Percentiles rank a stretch among this genome's conserved stretches.
phyloP scores from a whole-genome alignment of 2,329 filamentous ascomycete genomes.

The Diaporthe citri region DNA sequence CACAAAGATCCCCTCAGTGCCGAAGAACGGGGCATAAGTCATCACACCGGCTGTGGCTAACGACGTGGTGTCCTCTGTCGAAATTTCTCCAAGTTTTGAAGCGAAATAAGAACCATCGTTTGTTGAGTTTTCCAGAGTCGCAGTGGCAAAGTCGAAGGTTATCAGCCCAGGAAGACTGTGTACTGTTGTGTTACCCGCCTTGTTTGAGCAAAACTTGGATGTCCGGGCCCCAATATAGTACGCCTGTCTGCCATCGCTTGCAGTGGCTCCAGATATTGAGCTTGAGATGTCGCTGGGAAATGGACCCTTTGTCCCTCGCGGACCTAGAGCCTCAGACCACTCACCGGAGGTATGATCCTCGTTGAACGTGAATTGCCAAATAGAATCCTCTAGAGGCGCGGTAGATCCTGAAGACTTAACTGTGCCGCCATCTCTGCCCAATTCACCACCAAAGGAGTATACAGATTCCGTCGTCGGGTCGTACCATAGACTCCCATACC shows the following conservation, averaged over 20 bases:
- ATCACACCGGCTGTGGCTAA: neutral
- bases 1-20: neutral
- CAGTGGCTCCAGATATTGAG: neutral
- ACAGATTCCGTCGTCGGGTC: neutral
- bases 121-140: neutral
- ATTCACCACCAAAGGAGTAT: neutral
- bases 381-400: neutral
- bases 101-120: neutral
- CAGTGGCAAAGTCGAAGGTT: neutral
- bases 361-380: neutral
- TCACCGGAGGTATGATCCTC: neutral
- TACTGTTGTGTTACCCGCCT: neutral
- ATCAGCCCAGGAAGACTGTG: neutral
- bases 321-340: neutral
- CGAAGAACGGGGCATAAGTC: neutral
- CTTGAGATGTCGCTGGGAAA: neutral
- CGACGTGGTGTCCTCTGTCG: neutral
- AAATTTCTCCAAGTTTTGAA: neutral
- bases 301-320: neutral
- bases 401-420: neutral
- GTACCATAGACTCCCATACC: neutral
- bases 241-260: neutral
- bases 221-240: neutral
- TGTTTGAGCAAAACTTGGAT: neutral
- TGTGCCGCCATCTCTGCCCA: neutral